Base-by-base conservation (phyloP, 2,329 filamentous ascomycete genomes). In the Metarhizium album region DNA sequence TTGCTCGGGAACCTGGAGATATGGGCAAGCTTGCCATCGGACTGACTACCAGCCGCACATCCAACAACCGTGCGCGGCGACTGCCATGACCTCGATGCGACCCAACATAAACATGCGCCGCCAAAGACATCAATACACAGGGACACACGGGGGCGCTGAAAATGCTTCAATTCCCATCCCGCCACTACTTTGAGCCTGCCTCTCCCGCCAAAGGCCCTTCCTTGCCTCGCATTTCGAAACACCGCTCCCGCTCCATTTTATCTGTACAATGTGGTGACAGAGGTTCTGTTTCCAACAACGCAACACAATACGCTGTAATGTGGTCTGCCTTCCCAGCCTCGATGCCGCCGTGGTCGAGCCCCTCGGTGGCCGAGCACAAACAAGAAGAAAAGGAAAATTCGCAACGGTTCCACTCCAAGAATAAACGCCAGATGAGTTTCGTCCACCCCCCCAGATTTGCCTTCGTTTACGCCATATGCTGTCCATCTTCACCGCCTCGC, bases 401-500 rank as follows among this genome's bases (percentile, higher is more conserved):
- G 50, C 46, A 45, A 24, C 49, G 27, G 22, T 22, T 42, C 43
- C 46, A 42, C 42, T 38, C 24, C 37, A 45, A 29, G 14, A 42
- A 50, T n/a, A 43, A 45, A 54, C 51, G 53, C 53, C 53, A 45
- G 18, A 45, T 48, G n/a, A 45, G 47, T 45, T 13, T 22, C 22
- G 7, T 29, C 11, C 11, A 29, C 18, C 20, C 35, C 38, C 43
- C 31, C n/a, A 50, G 45, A 35, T 27, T 27, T 27, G 20, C 37
- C 46, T 42, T 35, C 31, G 8, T 56, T 59, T 63, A 67, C 59
- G 61, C 73, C 71, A 75, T 75, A 55, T 77, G 76, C 64, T 82
- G 80, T 54, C 81, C 82, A 59, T 84, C 80, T 65, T 97, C 90
- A 27, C 93, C 93, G 59, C 90, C 86, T 61, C 91, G 82, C 59